Conservation (phyloP, 495 filamentous ascomycete species). For the Peziza echinospora region DNA sequence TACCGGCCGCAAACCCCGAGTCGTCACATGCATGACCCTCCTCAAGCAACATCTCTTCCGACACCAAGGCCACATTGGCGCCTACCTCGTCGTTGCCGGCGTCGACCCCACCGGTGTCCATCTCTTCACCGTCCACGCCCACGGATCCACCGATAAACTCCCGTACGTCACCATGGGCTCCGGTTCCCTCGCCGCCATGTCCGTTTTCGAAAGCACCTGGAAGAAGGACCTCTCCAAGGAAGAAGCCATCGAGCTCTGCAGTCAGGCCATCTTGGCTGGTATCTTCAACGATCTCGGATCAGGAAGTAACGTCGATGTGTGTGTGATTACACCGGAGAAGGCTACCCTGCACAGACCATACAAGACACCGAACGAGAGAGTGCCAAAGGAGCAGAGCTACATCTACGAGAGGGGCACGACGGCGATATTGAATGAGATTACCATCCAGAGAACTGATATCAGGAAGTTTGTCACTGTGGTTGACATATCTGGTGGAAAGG, state of each 20-base stretch:
- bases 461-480: conserved; percentile 87
- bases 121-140: conserved; percentile 94
- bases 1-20: conserved; percentile 85
- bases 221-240: conserved; percentile 55
- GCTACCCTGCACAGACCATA: conserved; percentile 31
- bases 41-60: conserved; percentile 98
- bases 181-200: conserved; percentile 90
- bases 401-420: conserved; percentile 75
- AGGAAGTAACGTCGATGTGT: conserved; percentile 92
- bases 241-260: conserved; percentile 59
- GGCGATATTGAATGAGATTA: conserved; percentile 76
- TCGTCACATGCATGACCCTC: conserved; percentile 98
- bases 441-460: conserved; percentile 80
- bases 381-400: conserved; percentile 81
- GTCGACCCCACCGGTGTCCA: conserved; percentile 93
- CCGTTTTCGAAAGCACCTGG: conserved; percentile 94
- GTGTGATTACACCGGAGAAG: conserved; percentile 82
- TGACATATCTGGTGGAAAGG: conserved; percentile 42
- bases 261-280: conserved; percentile 82
- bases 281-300: conserved; percentile 98
- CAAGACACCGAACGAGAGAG: conserved; percentile 77
- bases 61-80: conserved; percentile 93
- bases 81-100: conserved; percentile 93
- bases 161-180: conserved; percentile 99
- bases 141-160: conserved; percentile 95